phyloP scores from a whole-genome alignment of 2,329 filamentous ascomycete species.

The Coniochaeta hoffmannii region DNA sequence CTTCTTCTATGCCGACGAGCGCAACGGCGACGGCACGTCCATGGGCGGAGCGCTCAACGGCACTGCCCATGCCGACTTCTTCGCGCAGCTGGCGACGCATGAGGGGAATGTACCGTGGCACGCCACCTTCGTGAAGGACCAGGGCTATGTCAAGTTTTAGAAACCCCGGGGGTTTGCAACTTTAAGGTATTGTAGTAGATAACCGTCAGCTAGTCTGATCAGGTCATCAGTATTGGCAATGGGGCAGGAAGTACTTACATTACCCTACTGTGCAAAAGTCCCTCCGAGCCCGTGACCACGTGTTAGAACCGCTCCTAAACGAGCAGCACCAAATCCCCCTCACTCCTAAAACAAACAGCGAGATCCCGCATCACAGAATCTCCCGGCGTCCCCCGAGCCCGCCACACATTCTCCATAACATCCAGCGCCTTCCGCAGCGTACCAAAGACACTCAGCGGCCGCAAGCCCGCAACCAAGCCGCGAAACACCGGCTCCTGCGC shows the following conservation, averaged over 20 bases:
- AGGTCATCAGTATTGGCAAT: neutral
- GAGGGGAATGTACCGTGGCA: conserved; percentile 22
- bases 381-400: conserved; percentile 16
- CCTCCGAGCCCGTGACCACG: neutral
- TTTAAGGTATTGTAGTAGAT: too few relatives aligned
- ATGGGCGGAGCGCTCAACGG: conserved; percentile 20
- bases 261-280: neutral
- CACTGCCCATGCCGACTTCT: conserved; percentile 25
- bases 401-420: conserved; percentile 41
- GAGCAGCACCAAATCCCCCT: neutral
- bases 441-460: conserved; percentile 35
- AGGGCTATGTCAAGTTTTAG: conserved; percentile 21
- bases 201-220: neutral
- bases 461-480: conserved; percentile 30
- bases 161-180: neutral
- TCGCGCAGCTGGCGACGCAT: conserved; percentile 18
- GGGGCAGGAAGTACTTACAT: neutral
- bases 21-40: conserved; percentile 19
- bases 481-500: conserved; percentile 35
- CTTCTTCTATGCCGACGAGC: conserved; percentile 28
- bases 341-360: neutral
- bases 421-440: conserved; percentile 34
- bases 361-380: neutral
- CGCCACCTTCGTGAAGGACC: conserved; percentile 26
- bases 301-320: neutral